Percentiles rank a stretch among this genome's conserved stretches.
Conservation (phyloP, 2,329 filamentous ascomycete species). For the Cladosporium velox region DNA sequence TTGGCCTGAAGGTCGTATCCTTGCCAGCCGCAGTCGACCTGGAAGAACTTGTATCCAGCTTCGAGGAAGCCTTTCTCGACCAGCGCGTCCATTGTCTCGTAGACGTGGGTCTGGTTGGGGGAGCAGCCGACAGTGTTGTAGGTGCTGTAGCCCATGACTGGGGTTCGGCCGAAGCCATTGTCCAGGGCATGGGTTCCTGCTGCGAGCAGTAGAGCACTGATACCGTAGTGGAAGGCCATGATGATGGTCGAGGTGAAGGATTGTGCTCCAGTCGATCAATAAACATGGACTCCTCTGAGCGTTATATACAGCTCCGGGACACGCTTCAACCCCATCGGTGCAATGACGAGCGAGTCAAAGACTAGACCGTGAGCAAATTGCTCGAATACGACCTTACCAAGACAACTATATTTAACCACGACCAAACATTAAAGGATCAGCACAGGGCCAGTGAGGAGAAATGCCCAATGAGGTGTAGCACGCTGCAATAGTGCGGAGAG, state of each 20-base stretch:
- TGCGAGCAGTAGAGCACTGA: background rate
- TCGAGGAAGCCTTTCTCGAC: conserved; percentile 51
- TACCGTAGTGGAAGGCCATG: background rate
- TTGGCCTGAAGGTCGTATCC: conserved; percentile 51
- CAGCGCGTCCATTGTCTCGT: conserved; percentile 53
- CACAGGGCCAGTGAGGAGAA: background rate
- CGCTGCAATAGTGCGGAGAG: background rate
- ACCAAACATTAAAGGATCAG: background rate
- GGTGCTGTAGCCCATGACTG: conserved; percentile 53
- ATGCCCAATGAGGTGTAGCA: background rate
- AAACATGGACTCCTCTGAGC: background rate
- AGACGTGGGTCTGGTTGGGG: conserved; percentile 53
- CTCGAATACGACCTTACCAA: background rate
- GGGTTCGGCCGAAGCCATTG: conserved; percentile 22
- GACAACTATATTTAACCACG: background rate
- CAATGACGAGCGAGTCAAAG: background rate
- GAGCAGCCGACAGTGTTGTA: conserved; percentile 60
- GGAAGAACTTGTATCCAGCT: conserved; percentile 53
- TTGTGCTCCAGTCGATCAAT: background rate
- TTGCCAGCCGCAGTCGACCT: conserved; percentile 58
- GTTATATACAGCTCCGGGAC: background rate
- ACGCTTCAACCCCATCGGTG: background rate
- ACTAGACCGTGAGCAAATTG: background rate
- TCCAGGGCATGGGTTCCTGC: background rate
- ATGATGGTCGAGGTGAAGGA: background rate